phyloP scores from a whole-genome alignment of 495 filamentous ascomycete species.

The Diplogelasinospora grovesii region DNA sequence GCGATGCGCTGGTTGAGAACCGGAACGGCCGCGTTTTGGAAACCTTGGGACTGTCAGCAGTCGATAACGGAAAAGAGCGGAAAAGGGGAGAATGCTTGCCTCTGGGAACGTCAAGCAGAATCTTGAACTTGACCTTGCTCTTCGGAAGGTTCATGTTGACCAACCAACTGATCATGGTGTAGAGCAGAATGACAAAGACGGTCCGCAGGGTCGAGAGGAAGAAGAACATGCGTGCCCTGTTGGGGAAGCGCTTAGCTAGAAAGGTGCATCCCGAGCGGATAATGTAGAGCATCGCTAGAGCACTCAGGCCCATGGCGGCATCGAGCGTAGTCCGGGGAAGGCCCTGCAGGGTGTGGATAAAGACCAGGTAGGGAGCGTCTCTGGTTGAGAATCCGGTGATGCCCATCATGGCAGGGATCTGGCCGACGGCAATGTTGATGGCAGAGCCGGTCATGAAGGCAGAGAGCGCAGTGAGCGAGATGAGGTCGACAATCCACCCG shows the following conservation, averaged over 20 bases:
- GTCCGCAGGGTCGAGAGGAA: slow-evolving; percentile 84
- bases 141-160: slow-evolving; percentile 54
- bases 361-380: slow-evolving; percentile 71
- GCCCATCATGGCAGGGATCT: slow-evolving; percentile 80
- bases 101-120: slow-evolving; percentile 70
- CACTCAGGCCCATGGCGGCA: slow-evolving; percentile 84
- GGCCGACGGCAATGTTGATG: slow-evolving; percentile 83
- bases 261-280: slow-evolving; percentile 66
- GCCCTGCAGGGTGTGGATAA: slow-evolving; percentile 81
- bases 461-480: slow-evolving; percentile 82
- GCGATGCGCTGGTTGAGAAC: slow-evolving; percentile 44
- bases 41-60: slow-evolving; percentile 44
- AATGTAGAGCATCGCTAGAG: slow-evolving; percentile 73
- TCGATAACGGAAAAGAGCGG: no score
- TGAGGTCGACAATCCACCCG: slow-evolving; percentile 94
- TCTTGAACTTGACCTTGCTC: slow-evolving; percentile 51
- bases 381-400: slow-evolving; percentile 70
- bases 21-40: slow-evolving; percentile 75
- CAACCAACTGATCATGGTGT: slow-evolving; percentile 85
- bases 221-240: slow-evolving; percentile 71
- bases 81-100: slow-evolving; percentile 38
- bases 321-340: slow-evolving; percentile 63
- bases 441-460: slow-evolving; percentile 99
- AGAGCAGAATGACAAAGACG: slow-evolving; percentile 87
- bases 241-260: slow-evolving; percentile 61